Percentiles rank a stretch among this genome's conserved stretches.
These are phyloP conservation scores for Rubia tinctorum DNA, from an alignment of 305 asterid species.

Conservation along the genomic window DNA sequence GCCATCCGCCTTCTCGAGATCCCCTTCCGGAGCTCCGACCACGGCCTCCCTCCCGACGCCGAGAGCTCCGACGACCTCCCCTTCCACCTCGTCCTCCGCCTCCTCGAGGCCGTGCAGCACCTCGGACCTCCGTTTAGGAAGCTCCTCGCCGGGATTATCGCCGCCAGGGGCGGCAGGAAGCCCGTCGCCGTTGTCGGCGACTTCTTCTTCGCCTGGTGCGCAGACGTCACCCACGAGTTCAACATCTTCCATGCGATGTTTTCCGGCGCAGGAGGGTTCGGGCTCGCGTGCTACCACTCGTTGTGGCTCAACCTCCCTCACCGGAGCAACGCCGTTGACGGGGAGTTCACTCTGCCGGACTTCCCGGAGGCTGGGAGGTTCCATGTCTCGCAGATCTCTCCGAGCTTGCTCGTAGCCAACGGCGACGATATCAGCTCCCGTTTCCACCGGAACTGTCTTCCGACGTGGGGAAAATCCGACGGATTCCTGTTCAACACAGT, in stretches of 20 bases:
- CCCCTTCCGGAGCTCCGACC: conserved; percentile 47
- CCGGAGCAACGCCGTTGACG: conserved; percentile 17
- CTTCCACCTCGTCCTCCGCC: conserved; percentile 29
- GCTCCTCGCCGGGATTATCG: conserved; percentile 25
- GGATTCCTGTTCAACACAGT: conserved; percentile 51
- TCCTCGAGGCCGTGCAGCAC: conserved; percentile 31
- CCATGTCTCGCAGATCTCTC: conserved; percentile 38
- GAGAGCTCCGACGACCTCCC: conserved; percentile 47
- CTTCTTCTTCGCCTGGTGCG: conserved; percentile 47
- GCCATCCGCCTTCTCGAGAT: conserved; percentile 41
- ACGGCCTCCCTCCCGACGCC: conserved; percentile 45
- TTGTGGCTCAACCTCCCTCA: conserved; percentile 60
- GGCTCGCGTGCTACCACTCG: conserved; percentile 53
- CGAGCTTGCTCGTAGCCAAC: conserved; percentile 31
- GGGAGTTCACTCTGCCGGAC: conserved; percentile 46
- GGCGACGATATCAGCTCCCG: conserved; percentile 27
- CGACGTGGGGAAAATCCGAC: conserved; percentile 37
- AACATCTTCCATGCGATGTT: conserved; percentile 41
- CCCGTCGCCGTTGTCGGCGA: conserved; percentile 48
- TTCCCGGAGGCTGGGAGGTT: conserved; percentile 47
- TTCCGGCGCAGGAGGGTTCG: conserved; percentile 41
- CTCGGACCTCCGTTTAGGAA: conserved; percentile 34
- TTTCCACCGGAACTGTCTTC: conserved; percentile 33
- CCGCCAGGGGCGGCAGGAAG: conserved; percentile 14
- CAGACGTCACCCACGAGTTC: conserved; percentile 41